Conservation (phyloP, 768 basidiomycete genomes). For the Termitomyces sp. region DNA sequence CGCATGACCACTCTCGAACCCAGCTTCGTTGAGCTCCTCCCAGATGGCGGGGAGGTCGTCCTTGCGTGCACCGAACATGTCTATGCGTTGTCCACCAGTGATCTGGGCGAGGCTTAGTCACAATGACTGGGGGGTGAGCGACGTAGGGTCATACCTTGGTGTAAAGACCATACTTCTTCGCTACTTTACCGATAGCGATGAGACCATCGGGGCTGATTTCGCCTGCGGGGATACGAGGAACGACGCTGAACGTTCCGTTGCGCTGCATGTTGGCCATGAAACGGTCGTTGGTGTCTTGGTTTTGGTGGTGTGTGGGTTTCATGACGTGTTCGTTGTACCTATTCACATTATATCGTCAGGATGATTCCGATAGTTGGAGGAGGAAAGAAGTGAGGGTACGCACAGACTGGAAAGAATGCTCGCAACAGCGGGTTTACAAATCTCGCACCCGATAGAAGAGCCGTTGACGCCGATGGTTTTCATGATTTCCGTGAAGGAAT, state of each 20-base stretch:
- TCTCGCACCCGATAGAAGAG: constrained; percentile 63
- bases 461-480: constrained; percentile 42
- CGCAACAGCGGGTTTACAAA: constrained; percentile 70
- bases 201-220: constrained; percentile 69
- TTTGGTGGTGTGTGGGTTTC: constrained; percentile 59
- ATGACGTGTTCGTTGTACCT: constrained; percentile 66
- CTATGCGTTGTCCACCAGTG: constrained; percentile 55
- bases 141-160: constrained; percentile 35
- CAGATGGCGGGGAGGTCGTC: constrained; percentile 67
- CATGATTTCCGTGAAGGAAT: constrained; percentile 57
- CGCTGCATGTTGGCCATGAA: constrained; percentile 74
- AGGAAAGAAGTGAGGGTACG: constrained; percentile 12
- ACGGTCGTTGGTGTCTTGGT: constrained; percentile 73
- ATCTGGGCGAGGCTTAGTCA: constrained; percentile 4
- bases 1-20: constrained; percentile 76
- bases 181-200: constrained; percentile 61
- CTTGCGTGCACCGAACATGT: constrained; percentile 70
- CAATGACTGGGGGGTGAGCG: not conserved
- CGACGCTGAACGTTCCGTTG: constrained; percentile 68
- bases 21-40: constrained; percentile 61
- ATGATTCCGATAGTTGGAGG: not conserved
- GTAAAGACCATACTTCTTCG: constrained; percentile 66
- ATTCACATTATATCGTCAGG: not conserved
- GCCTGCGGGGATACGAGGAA: constrained; percentile 70
- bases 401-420: constrained; percentile 44